These are phyloP conservation scores for Tieghemiomyces parasiticus DNA, from an alignment of 192 early-diverging fungal genomes.

Conservation along the genomic window DNA sequence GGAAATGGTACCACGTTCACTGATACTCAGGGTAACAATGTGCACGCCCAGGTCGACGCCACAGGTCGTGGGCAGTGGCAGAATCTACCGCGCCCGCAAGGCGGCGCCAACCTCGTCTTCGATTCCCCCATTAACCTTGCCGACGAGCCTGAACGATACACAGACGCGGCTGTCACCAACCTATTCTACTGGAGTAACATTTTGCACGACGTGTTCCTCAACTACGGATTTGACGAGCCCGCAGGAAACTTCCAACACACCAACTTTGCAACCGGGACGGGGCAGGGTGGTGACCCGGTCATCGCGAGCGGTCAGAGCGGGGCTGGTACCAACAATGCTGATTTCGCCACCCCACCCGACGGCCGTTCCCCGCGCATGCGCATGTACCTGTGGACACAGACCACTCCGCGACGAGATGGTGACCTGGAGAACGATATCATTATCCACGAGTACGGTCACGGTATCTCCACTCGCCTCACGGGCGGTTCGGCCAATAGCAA, in stretches of 20 bases:
- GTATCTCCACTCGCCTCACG: constrained; percentile 43
- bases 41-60: constrained; percentile 5
- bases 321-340: constrained; percentile 35
- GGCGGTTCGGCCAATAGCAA: constrained; percentile 43
- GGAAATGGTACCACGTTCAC: neutral
- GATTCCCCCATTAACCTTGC: constrained; percentile 26
- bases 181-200: constrained; percentile 42
- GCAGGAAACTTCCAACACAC: constrained; percentile 39
- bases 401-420: constrained; percentile 36
- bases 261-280: constrained; percentile 38
- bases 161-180: constrained; percentile 35
- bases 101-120: constrained; percentile 20
- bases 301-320: constrained; percentile 31
- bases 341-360: constrained; percentile 45
- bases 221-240: constrained; percentile 33
- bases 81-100: neutral
- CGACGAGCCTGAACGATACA: constrained; percentile 21
- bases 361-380: constrained; percentile 31
- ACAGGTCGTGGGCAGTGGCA: neutral
- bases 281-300: constrained; percentile 30
- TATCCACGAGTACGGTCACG: constrained; percentile 46
- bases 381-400: constrained; percentile 33
- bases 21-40: constrained; percentile 9
- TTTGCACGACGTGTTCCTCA: constrained; percentile 32
- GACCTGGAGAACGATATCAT: constrained; percentile 38